These are phyloP conservation scores for Brassica juncea DNA, from an alignment of 345 rosid species.

Conservation along the genomic window DNA sequence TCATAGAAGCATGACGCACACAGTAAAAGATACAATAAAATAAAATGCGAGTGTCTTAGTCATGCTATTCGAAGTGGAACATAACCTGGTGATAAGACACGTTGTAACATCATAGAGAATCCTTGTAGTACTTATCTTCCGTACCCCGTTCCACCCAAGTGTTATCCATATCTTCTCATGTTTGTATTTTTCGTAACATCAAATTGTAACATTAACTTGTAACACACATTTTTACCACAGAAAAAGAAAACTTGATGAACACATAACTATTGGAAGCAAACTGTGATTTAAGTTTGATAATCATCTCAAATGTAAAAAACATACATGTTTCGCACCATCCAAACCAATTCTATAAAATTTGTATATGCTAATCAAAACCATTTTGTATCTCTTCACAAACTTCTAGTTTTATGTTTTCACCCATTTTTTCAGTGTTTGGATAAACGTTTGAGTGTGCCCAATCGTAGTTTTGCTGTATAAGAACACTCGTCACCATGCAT, in stretches of 20 bases:
- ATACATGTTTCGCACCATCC: neutral
- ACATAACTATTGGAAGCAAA: conserved; percentile 2
- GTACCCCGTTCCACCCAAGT: conserved; percentile 24
- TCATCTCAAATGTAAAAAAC: neutral
- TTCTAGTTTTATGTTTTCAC: neutral
- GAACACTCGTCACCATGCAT: conserved; percentile 49
- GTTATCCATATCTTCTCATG: neutral
- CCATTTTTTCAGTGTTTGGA: conserved; percentile 4
- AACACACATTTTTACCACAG: neutral
- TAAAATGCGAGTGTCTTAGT: conserved; percentile 23
- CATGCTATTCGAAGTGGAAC: conserved; percentile 13
- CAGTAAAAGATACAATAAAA: neutral
- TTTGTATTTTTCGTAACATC: neutral
- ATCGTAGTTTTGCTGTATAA: neutral
- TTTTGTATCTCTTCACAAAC: neutral
- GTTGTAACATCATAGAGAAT: conserved; percentile 23
- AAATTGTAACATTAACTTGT: neutral
- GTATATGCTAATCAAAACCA: neutral
- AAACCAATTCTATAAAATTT: neutral
- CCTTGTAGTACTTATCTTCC: conserved; percentile 25
- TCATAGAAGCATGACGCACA: neutral
- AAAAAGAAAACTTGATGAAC: neutral
- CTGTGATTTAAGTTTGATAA: too few species aligned
- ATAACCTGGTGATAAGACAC: conserved; percentile 24
- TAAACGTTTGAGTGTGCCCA: conserved; percentile 10